Base-by-base conservation (phyloP, 345 rosid species). In the Brassica cretica region DNA sequence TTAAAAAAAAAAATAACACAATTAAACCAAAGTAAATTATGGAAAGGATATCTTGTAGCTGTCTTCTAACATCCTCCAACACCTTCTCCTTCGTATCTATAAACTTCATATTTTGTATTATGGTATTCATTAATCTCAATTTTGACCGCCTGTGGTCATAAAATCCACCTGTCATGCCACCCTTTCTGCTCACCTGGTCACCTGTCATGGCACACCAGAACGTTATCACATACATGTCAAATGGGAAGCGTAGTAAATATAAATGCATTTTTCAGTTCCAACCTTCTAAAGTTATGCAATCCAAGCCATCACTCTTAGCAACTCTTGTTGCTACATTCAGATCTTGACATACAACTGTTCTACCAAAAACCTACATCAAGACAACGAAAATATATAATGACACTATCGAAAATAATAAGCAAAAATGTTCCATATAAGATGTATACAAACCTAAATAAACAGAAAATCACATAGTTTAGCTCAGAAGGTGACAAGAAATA, bases 141-240 rank as follows among this genome's bases (percentile, higher is more conserved):
- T 91, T 95, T 63, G 98, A 95, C 79, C 99, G 98, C 76, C 92
- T 87, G 75, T 88, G 84, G 80, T 95, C 99, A 84, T 95, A 95
- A 85, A 91, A 95, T 33, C 98, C 98, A 66, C 96, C 96, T 0
- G 98, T 95, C 98, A 95, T 95, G 62, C 98, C 94, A 76, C 98
- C 98, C 84, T 93, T 93, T 86, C 91, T 89, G 88, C 98, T 95
- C 76, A 95, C 99, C 89, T 93, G 99, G 80, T 95, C 99, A 85
- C 99, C 98, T 94, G 85, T 75, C 70, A 76, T 58, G 82, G 64
- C 55, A 78, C 51, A 82, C 67, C 64, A 70, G 75, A 83, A 16
- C 66, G 68, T 49, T 80, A 65, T 61, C 82, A 78, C 24, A 68
- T 21, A 66, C 18, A 76, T 61, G 77, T 16, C 15, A 66, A 64